Conservation (phyloP, 2,329 filamentous ascomycete genomes). For the Penicillium oxalicum region DNA sequence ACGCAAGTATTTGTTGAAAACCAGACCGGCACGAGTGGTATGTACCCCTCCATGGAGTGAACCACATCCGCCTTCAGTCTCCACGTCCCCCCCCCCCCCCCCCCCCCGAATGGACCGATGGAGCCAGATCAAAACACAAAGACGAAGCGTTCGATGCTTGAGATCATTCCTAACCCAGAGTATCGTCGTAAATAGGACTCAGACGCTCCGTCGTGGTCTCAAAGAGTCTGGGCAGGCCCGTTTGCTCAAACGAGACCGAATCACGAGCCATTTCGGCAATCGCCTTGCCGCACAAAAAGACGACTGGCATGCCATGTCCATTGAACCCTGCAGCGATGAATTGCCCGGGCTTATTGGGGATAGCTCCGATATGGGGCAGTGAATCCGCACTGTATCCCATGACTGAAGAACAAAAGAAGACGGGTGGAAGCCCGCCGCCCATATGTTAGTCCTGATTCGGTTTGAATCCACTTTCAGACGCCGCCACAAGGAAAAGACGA, state of each 20-base stretch:
- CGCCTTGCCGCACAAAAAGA: conserved; percentile 54
- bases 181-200: conserved; percentile 1
- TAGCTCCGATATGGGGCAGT: conserved; percentile 48
- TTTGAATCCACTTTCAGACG: no score
- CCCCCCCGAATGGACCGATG: no score
- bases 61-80: no score
- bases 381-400: conserved; percentile 50
- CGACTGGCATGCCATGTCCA: conserved; percentile 62
- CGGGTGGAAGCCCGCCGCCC: no score
- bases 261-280: conserved; percentile 49
- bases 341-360: conserved; percentile 42
- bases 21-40: no score
- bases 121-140: no score
- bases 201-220: conserved; percentile 20
- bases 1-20: no score
- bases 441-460: no score
- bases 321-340: conserved; percentile 59
- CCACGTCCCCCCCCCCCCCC: no score
- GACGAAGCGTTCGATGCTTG: no score
- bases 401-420: conserved; percentile 23
- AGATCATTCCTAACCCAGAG: not conserved
- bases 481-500: no score
- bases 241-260: conserved; percentile 20
- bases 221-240: conserved; percentile 27
- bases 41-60: no score